Percentiles rank a stretch among this genome's conserved stretches.
Evolutionary conservation across 768 basidiomycete genomes (phyloP).

Genomic region (Amanita rimosa): DNA sequence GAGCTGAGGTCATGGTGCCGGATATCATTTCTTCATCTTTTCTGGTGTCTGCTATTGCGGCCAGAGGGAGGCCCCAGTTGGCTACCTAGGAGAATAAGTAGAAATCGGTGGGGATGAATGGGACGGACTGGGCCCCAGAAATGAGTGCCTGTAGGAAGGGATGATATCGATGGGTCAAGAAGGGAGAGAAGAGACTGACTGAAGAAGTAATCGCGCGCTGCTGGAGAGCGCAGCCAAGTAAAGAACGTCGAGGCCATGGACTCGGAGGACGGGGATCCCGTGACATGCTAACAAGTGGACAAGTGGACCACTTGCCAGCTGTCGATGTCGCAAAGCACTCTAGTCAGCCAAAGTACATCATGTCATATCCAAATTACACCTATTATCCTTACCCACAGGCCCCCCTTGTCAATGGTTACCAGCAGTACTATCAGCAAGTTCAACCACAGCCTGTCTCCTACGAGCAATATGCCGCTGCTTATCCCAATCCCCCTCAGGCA

Average conservation of each 20-base stretch:
- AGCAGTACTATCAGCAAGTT: conserved; percentile 20
- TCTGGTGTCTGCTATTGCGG: conserved; percentile 80
- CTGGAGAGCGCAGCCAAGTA: conserved; percentile 85
- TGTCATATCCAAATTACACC: conserved; percentile 27
- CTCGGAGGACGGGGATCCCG: conserved; percentile 8
- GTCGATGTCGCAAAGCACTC: background rate
- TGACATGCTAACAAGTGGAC: too few species aligned
- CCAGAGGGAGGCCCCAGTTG: conserved; percentile 96
- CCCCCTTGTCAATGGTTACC: conserved; percentile 26
- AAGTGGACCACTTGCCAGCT: too few species aligned
- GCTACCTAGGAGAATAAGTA: conserved; percentile 51
- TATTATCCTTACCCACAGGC: conserved; percentile 34
- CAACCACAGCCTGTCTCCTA: conserved; percentile 9
- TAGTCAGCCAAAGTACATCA: conserved; percentile 12
- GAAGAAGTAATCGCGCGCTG: conserved; percentile 89
- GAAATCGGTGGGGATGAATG: conserved; percentile 1
- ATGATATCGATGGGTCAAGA: conserved; percentile 7
- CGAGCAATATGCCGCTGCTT: background rate
- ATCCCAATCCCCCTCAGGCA: background rate
- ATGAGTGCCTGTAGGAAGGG: conserved; percentile 61
- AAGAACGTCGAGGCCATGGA: conserved; percentile 79
- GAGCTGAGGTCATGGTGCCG: conserved; percentile 90
- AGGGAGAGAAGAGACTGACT: conserved; percentile 41
- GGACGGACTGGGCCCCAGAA: conserved; percentile 93
- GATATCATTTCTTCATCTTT: conserved; percentile 98